phyloP scores from a whole-genome alignment of 1,139 yeast genomes.

The Kluyveromyces sp. region DNA sequence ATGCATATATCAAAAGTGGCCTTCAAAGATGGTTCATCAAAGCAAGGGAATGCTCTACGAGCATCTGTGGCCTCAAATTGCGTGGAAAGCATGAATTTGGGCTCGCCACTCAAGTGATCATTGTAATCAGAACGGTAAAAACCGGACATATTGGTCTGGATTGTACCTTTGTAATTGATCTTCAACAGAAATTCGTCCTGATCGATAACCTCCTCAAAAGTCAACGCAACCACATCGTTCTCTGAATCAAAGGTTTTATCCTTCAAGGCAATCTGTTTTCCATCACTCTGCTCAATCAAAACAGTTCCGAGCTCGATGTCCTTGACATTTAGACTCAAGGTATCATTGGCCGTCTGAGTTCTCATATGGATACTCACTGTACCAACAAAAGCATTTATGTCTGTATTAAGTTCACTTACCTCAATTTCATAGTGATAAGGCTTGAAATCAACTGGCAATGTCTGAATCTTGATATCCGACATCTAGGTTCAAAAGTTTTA shows the following conservation, averaged over 20 bases:
- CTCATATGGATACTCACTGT: constrained; percentile 12
- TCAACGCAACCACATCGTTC: constrained; percentile 10
- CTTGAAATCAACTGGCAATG: constrained; percentile 12
- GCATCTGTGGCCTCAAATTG: constrained; percentile 87
- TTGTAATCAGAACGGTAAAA: constrained; percentile 73
- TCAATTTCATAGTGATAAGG: constrained; percentile 15
- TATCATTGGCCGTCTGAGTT: constrained; percentile 1
- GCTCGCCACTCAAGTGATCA: constrained; percentile 49
- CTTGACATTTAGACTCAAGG: constrained; percentile 11
- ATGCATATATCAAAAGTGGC: constrained; percentile 63
- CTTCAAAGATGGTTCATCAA: constrained; percentile 73
- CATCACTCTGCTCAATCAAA: constrained; percentile 1
- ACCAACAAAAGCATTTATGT: constrained; percentile 13
- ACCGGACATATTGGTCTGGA: constrained; percentile 52
- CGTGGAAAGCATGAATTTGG: constrained; percentile 64
- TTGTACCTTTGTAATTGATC: constrained; percentile 12
- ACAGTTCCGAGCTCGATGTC: constrained; percentile 10
- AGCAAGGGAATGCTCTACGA: constrained; percentile 77
- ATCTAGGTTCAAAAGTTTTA: too few species aligned
- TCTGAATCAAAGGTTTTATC: constrained; percentile 8
- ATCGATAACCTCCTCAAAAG: constrained; percentile 5
- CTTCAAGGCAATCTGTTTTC: not conserved
- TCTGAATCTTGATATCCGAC: constrained; percentile 2
- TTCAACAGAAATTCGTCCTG: constrained; percentile 2
- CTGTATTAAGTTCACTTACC: constrained; percentile 10